phyloP scores from a whole-genome alignment of 192 early-diverging fungal species.

The Phlyctochytrium bullatum region DNA sequence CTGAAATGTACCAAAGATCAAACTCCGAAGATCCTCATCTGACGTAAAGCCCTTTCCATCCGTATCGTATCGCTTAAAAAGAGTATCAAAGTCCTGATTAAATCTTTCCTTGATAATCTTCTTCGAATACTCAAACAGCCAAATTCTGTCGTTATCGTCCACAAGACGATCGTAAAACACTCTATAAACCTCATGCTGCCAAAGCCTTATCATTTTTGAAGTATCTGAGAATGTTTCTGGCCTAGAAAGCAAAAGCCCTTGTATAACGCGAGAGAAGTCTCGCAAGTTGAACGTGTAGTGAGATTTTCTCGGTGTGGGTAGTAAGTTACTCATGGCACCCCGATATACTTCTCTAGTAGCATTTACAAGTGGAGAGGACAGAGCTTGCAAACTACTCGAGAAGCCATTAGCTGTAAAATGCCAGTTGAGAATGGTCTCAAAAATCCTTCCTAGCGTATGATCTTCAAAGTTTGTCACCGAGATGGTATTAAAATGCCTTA shows the following conservation, averaged over 20 bases:
- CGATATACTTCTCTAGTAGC: constrained; percentile 54
- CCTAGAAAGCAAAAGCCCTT: constrained; percentile 50
- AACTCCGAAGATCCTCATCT: constrained; percentile 52
- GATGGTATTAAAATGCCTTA: constrained; percentile 59
- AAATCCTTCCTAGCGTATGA: constrained; percentile 47
- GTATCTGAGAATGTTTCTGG: constrained; percentile 40
- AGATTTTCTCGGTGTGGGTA: constrained; percentile 60
- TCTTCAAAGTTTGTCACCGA: constrained; percentile 57
- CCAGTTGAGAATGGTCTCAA: constrained; percentile 56
- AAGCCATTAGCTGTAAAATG: constrained; percentile 55
- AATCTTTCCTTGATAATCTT: constrained; percentile 44
- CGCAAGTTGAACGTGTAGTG: constrained; percentile 64
- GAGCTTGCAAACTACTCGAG: constrained; percentile 25
- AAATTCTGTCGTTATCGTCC: constrained; percentile 54
- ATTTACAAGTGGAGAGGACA: constrained; percentile 42
- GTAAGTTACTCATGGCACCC: constrained; percentile 50
- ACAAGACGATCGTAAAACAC: constrained; percentile 60
- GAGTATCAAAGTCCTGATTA: constrained; percentile 42
- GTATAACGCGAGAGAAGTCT: constrained; percentile 57
- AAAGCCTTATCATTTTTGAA: constrained; percentile 50
- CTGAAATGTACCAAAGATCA: constrained; percentile 58
- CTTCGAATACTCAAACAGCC: constrained; percentile 47
- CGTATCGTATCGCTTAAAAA: constrained; percentile 50
- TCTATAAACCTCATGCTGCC: constrained; percentile 59
- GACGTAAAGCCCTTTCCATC: constrained; percentile 42